Percentiles rank a stretch among this genome's conserved stretches.
phyloP scores from a whole-genome alignment of 1,284 basidiomycete species.

The Bothia castanella region DNA sequence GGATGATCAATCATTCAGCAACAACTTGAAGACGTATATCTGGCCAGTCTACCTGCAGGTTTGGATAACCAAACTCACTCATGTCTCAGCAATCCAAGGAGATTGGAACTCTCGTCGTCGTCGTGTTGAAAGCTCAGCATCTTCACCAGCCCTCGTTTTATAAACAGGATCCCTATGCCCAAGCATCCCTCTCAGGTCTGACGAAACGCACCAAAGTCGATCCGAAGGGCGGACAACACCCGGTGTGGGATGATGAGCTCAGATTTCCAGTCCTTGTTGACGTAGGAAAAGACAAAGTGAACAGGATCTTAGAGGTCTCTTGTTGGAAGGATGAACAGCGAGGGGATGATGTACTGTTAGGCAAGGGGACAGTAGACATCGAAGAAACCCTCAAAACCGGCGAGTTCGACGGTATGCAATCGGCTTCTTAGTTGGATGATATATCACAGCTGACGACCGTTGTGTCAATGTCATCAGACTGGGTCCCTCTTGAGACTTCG shows the following conservation, averaged over 20 bases:
- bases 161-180: conserved; percentile 71
- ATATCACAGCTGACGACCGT: conserved; percentile 8
- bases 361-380: conserved; percentile 61
- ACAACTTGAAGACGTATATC: not conserved
- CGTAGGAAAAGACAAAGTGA: conserved; percentile 38
- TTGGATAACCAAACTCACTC: not conserved
- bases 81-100: conserved; percentile 38
- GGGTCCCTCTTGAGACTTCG: conserved; percentile 57
- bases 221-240: conserved; percentile 71
- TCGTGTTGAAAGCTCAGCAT: conserved; percentile 70
- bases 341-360: conserved; percentile 54
- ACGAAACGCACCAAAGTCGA: conserved; percentile 59
- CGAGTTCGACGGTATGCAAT: conserved; percentile 68
- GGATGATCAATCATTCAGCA: not conserved
- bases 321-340: conserved; percentile 63
- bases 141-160: conserved; percentile 68
- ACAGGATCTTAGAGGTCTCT: conserved; percentile 56
- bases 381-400: conserved; percentile 62
- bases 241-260: conserved; percentile 72
- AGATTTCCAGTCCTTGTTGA: conserved; percentile 50
- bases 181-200: conserved; percentile 43
- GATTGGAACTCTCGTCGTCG: conserved; percentile 68
- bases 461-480: conserved; percentile 45
- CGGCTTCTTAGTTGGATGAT: not conserved
- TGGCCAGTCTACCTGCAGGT: not conserved